A percentile compares a stretch with the other conserved stretches of the same genome.
Evolutionary conservation across 2,329 filamentous ascomycete species (phyloP).

Genomic region (Neonectria neomacrospora): DNA sequence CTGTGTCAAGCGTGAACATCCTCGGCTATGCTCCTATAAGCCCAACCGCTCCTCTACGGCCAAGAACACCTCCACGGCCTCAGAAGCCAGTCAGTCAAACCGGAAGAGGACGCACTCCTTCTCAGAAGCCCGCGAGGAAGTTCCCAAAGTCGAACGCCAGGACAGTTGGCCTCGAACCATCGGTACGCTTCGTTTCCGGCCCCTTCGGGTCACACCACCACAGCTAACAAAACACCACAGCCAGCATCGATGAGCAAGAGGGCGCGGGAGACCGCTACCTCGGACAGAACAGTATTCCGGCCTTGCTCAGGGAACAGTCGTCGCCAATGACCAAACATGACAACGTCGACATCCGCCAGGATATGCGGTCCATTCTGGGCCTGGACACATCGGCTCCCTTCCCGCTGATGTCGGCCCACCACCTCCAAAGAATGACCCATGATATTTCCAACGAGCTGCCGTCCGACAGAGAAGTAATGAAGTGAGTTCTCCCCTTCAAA

Average conservation of each 20-base stretch:
- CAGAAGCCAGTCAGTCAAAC: constrained; percentile 39
- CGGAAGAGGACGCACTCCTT: constrained; percentile 52
- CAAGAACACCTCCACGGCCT: constrained; percentile 50
- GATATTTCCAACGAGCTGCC: constrained; percentile 72
- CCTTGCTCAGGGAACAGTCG: constrained; percentile 71
- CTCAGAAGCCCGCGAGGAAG: constrained; percentile 47
- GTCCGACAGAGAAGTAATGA: constrained; percentile 73
- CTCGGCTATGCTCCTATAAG: constrained; percentile 74
- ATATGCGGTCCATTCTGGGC: constrained; percentile 74
- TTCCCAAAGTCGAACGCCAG: constrained; percentile 51
- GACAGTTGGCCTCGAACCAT: constrained; percentile 57
- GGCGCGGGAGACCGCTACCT: constrained; percentile 69
- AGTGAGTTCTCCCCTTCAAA: constrained; percentile 56
- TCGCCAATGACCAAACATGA: constrained; percentile 63
- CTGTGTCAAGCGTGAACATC: constrained; percentile 73
- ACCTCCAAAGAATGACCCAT: constrained; percentile 68
- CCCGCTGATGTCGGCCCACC: constrained; percentile 72
- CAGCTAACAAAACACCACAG: constrained; percentile 45
- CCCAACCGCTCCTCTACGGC: constrained; percentile 62
- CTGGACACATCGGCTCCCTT: constrained; percentile 74
- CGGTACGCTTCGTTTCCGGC: constrained; percentile 44
- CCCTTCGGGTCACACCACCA: constrained; percentile 28
- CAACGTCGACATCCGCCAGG: constrained; percentile 68
- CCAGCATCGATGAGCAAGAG: constrained; percentile 64
- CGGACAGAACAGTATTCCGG: constrained; percentile 75